Evolutionary conservation across 352 stramenopile genomes (phyloP).

Genomic region (Pythium catenulatum): DNA sequence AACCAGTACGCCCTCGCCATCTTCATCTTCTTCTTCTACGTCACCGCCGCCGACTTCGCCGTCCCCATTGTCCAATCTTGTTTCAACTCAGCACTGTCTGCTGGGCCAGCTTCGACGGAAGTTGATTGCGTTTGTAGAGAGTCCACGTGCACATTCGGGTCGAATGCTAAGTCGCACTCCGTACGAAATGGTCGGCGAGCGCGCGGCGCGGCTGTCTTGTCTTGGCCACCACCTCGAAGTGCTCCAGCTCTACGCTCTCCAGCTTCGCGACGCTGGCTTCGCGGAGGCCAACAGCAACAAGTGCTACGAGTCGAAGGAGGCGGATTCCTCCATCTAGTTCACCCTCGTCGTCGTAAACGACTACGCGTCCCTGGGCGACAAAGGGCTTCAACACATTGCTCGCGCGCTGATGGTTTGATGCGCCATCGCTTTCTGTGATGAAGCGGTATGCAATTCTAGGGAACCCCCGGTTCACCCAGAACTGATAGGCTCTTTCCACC

Average conservation of each 20-base stretch:
- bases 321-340: conserved; percentile 90
- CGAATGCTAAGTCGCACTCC: conserved; percentile 88
- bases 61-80: no score
- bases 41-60: no score
- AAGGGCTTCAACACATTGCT: no score
- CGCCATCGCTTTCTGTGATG: no score
- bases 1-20: neutral
- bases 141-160: conserved; percentile 73
- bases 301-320: conserved; percentile 85
- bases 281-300: conserved; percentile 90
- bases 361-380: no score
- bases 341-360: no score
- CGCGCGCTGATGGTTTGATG: no score
- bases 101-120: conserved; percentile 79
- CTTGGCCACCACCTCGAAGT: conserved; percentile 90
- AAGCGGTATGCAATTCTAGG: no score
- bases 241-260: conserved; percentile 86
- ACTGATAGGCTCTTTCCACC: no score
- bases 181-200: conserved; percentile 88
- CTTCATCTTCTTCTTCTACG: conserved; percentile 47
- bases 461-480: no score
- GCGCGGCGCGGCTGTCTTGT: conserved; percentile 82
- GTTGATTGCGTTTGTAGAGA: conserved; percentile 83
- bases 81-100: conserved; percentile 76
- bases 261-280: conserved; percentile 83